Conservation (phyloP, 805 yeast species). For the Groenewaldozyma salmanticensis region DNA sequence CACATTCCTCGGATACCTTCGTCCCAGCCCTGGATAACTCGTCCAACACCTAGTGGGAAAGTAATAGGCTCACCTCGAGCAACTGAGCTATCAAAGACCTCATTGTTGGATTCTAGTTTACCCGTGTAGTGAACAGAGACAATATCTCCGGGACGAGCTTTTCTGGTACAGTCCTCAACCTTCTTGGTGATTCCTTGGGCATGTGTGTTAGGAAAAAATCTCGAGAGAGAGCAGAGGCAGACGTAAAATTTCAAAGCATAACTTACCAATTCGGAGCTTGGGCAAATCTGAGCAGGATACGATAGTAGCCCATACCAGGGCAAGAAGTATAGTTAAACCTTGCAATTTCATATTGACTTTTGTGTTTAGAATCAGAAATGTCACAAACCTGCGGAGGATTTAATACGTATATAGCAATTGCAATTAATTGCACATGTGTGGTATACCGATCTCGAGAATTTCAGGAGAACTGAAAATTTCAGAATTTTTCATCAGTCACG, state of each 20-base stretch:
- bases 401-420: too few relatives aligned
- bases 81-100: constrained; percentile 66
- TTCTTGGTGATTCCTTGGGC: constrained; percentile 41
- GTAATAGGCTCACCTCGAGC: constrained; percentile 55
- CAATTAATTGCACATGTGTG: too few relatives aligned
- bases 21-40: constrained; percentile 88
- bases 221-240: too few relatives aligned
- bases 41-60: constrained; percentile 68
- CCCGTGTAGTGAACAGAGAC: constrained; percentile 79
- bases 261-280: constrained; percentile 21
- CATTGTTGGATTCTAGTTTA: constrained; percentile 45
- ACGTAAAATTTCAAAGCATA: too few relatives aligned
- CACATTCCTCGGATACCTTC: constrained; percentile 78
- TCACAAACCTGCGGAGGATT: too few relatives aligned
- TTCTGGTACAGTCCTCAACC: constrained; percentile 45
- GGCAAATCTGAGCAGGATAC: constrained; percentile 16
- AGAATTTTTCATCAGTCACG: too few relatives aligned
- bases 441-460: too few relatives aligned
- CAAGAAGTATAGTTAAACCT: too few relatives aligned
- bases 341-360: background rate
- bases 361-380: background rate
- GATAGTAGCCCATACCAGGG: constrained; percentile 2
- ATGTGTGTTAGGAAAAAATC: too few relatives aligned
- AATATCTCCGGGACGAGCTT: constrained; percentile 54
- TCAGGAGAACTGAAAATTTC: too few relatives aligned